Conservation (phyloP, 768 basidiomycete genomes). For the Asterophora parasitica region DNA sequence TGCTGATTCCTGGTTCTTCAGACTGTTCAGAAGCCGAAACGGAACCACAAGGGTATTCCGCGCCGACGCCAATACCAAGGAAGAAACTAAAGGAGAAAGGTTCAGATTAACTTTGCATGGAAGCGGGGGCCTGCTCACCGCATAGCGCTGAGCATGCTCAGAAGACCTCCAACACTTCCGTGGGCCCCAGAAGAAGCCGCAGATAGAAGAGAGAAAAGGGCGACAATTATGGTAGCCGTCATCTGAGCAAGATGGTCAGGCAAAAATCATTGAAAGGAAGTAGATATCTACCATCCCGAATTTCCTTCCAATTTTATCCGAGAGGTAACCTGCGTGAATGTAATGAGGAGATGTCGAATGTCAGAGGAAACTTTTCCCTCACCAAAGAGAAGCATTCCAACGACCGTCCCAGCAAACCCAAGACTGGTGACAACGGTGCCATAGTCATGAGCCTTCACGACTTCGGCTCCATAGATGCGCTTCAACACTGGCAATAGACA, state of each 20-base stretch:
- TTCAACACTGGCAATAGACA: conserved; percentile 47
- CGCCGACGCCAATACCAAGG: conserved; percentile 83
- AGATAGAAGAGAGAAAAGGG: conserved; percentile 77
- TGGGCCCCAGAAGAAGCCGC: conserved; percentile 80
- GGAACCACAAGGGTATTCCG: conserved; percentile 87
- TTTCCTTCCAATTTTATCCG: conserved; percentile 83
- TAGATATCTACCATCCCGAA: conserved; percentile 70
- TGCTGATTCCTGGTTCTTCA: conserved; percentile 73
- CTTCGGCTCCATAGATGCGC: conserved; percentile 60
- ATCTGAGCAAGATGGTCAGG: conserved; percentile 41
- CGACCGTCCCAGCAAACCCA: conserved; percentile 80
- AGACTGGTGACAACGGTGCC: conserved; percentile 60
- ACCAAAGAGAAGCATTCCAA: conserved; percentile 81
- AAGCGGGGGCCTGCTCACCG: conserved; percentile 39
- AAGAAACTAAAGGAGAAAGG: conserved; percentile 53
- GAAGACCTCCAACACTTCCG: conserved; percentile 60
- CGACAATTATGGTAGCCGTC: conserved; percentile 78
- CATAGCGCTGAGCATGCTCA: conserved; percentile 76
- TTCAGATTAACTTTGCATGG: background rate
- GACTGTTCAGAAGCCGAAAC: conserved; percentile 89
- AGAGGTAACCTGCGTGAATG: conserved; percentile 50
- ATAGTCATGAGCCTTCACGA: conserved; percentile 51
- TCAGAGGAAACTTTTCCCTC: background rate
- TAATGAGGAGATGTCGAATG: background rate
- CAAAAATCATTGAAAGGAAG: background rate